Evolutionary conservation across 2,329 filamentous ascomycete species (phyloP).

Genomic region (Akanthomyces uredinophilus): DNA sequence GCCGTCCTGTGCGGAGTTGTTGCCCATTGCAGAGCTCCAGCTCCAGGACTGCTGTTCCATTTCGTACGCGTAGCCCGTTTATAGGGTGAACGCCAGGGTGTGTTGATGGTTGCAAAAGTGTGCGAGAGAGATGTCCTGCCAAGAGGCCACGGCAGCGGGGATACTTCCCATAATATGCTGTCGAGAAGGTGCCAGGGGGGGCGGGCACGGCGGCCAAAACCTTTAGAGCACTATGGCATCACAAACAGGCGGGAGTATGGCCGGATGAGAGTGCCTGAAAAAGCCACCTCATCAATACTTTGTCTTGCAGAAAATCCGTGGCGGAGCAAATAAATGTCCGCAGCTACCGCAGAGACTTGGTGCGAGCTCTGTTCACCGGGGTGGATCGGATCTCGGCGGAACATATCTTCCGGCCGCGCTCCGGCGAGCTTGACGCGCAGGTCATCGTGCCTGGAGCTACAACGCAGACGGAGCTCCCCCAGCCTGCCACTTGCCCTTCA

Average conservation of each 20-base stretch:
- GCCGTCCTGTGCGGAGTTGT: neutral
- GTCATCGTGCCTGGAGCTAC: constrained; percentile 17
- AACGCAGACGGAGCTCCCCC: constrained; percentile 10
- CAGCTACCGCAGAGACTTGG: neutral
- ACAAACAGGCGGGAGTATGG: neutral
- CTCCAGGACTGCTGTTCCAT: constrained; percentile 13
- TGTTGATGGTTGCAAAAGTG: constrained; percentile 3
- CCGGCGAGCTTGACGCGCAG: constrained; percentile 17
- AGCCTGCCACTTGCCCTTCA: constrained; percentile 14
- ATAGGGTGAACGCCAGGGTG: neutral
- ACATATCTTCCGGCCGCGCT: constrained; percentile 7
- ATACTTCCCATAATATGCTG: constrained; percentile 9
- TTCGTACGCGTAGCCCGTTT: neutral
- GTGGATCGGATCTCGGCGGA: constrained; percentile 11
- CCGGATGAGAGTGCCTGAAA: neutral
- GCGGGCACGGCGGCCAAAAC: neutral
- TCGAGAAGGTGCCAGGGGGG: constrained; percentile 1
- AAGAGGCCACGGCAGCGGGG: neutral
- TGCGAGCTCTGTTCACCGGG: neutral
- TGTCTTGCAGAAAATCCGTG: neutral
- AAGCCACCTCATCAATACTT: constrained; percentile 15
- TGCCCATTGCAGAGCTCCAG: constrained; percentile 11
- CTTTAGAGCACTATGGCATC: constrained; percentile 3
- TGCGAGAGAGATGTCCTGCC: neutral
- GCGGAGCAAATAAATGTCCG: constrained; percentile 11